Evolutionary conservation across 2,329 filamentous ascomycete species (phyloP).

Genomic region (Xylariaceae sp.): DNA sequence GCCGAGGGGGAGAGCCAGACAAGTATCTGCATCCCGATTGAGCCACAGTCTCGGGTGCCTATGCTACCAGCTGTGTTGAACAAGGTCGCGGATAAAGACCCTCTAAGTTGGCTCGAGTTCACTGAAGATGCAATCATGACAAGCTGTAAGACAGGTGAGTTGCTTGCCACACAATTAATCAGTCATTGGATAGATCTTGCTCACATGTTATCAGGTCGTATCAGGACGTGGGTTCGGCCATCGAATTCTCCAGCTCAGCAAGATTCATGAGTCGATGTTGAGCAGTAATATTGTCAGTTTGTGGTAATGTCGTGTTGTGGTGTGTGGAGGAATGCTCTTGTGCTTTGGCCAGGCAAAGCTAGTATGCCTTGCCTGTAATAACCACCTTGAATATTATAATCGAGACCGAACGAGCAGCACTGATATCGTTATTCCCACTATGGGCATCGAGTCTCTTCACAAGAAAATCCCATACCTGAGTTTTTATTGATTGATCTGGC

Average conservation of each 20-base stretch:
- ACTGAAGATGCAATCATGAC: conserved; percentile 90
- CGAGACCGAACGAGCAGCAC: no score
- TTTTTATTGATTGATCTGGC: no score
- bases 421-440: no score
- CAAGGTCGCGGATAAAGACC: conserved; percentile 79
- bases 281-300: no score
- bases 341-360: no score
- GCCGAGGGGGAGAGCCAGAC: conserved; percentile 45
- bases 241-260: conserved; percentile 28
- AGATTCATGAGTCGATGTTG: no score
- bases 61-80: conserved; percentile 87
- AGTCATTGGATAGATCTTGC: background rate
- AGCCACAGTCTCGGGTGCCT: conserved; percentile 74
- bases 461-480: no score
- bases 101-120: conserved; percentile 85
- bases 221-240: conserved; percentile 35
- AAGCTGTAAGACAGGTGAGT: conserved; percentile 80
- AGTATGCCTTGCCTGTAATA: no score
- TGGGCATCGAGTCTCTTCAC: no score
- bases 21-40: conserved; percentile 68
- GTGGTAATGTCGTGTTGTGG: no score
- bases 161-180: background rate
- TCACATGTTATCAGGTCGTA: conserved; percentile 26
- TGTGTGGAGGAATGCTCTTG: no score
- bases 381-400: no score